Conservation (phyloP, 164 flowering plant species). For the Macadamia tetraphylla region DNA sequence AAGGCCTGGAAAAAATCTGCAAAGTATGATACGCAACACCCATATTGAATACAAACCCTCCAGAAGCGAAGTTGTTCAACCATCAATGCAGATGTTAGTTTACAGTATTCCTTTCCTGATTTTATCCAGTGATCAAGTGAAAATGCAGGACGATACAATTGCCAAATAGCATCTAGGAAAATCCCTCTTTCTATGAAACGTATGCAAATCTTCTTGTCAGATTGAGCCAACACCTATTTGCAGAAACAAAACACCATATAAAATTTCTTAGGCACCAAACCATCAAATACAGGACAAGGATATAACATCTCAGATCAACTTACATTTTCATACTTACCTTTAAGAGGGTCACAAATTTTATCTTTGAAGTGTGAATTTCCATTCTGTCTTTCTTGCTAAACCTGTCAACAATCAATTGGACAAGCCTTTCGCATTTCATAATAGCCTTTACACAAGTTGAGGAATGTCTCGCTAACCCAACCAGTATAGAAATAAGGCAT, state of each 20-base stretch:
- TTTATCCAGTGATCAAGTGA: constrained; percentile 69
- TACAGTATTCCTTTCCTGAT: constrained; percentile 55
- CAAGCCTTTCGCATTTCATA: constrained; percentile 59
- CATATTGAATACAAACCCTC: constrained; percentile 75
- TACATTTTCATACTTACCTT: constrained; percentile 37
- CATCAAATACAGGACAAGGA: not conserved
- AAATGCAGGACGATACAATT: constrained; percentile 41
- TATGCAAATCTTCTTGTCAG: constrained; percentile 51
- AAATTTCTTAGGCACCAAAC: not conserved
- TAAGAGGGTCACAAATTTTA: constrained; percentile 60
- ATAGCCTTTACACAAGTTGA: constrained; percentile 72
- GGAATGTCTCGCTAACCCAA: constrained; percentile 87
- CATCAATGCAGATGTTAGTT: constrained; percentile 58
- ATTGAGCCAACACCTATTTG: constrained; percentile 69
- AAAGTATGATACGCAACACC: constrained; percentile 61
- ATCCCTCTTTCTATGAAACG: constrained; percentile 47
- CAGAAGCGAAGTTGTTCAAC: constrained; percentile 82
- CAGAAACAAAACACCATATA: constrained; percentile 9
- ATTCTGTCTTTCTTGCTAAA: constrained; percentile 34
- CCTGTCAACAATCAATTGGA: constrained; percentile 52
- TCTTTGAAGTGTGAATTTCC: constrained; percentile 43
- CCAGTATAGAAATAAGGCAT: constrained; percentile 52
- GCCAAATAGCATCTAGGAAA: constrained; percentile 51
- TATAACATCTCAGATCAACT: not conserved
- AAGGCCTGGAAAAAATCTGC: constrained; percentile 58